A percentile compares a stretch with the other conserved stretches of the same genome.
Evolutionary conservation across 352 stramenopile species (phyloP).

Genomic region (Phytopythium chamaehyphon): DNA sequence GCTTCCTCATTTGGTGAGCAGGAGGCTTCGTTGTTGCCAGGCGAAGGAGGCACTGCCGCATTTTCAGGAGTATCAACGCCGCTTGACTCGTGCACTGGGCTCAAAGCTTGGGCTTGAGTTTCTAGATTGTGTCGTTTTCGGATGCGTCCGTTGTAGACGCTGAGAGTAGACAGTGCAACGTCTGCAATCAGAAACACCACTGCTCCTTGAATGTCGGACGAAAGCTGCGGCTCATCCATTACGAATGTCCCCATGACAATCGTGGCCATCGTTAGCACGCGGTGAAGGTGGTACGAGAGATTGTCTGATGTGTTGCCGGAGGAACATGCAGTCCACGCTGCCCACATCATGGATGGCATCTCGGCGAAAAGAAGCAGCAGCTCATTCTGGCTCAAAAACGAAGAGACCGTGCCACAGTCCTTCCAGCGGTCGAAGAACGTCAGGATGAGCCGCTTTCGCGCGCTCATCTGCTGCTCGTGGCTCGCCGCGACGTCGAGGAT

Average conservation of each 20-base stretch:
- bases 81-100: neutral
- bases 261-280: constrained; percentile 22
- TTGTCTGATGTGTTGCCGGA: constrained; percentile 15
- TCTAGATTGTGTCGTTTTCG: neutral
- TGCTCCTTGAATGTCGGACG: constrained; percentile 21
- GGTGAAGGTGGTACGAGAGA: constrained; percentile 26
- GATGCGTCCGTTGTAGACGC: constrained; percentile 13
- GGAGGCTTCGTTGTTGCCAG: too few species aligned
- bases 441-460: constrained; percentile 16
- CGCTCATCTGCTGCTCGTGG: constrained; percentile 10
- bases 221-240: constrained; percentile 13
- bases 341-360: constrained; percentile 24
- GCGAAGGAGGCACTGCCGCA: too few species aligned
- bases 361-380: constrained; percentile 17
- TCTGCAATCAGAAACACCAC: constrained; percentile 25
- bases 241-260: constrained; percentile 29
- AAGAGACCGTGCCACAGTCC: constrained; percentile 26
- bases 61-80: neutral
- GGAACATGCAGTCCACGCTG: constrained; percentile 21
- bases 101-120: neutral
- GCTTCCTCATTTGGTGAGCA: too few species aligned
- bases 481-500: constrained; percentile 17
- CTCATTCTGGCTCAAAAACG: constrained; percentile 26
- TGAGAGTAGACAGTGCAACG: constrained; percentile 16
- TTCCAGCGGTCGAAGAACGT: constrained; percentile 34